Evolutionary conservation across 768 basidiomycete species (phyloP).

Genomic region (Polyporus arcularius): DNA sequence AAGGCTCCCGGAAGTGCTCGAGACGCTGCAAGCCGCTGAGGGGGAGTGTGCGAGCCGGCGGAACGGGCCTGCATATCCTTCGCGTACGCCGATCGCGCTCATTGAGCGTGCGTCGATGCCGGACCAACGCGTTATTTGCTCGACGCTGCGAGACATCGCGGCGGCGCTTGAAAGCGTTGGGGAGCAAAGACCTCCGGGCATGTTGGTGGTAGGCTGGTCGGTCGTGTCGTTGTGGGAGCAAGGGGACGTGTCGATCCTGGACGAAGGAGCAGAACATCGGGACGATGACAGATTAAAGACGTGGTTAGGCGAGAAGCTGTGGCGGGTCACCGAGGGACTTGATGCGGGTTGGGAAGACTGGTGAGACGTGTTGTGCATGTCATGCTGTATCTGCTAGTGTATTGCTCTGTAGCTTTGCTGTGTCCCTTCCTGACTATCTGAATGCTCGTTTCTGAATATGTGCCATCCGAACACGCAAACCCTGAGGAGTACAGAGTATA

Average conservation of each 20-base stretch:
- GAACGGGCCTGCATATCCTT: slow-evolving; percentile 66
- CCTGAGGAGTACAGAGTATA: no score
- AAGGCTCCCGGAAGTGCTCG: slow-evolving; percentile 69
- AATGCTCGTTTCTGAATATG: no score
- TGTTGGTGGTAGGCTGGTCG: slow-evolving; percentile 95
- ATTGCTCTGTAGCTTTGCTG: not conserved
- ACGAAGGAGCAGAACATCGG: slow-evolving; percentile 47
- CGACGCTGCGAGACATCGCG: slow-evolving; percentile 74
- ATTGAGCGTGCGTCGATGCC: slow-evolving; percentile 94
- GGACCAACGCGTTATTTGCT: slow-evolving; percentile 84
- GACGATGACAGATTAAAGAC: slow-evolving; percentile 48
- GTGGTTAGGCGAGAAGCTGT: slow-evolving; percentile 65
- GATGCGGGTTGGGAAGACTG: slow-evolving; percentile 41
- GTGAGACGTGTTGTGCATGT: not conserved
- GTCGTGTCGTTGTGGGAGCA: slow-evolving; percentile 72
- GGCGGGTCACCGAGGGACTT: slow-evolving; percentile 70
- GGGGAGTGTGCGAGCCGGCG: slow-evolving; percentile 27
- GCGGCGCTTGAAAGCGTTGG: slow-evolving; percentile 71
- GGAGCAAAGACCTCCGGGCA: slow-evolving; percentile 92
- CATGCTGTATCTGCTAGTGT: not conserved
- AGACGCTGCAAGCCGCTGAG: slow-evolving; percentile 46
- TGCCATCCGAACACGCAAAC: no score
- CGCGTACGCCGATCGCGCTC: slow-evolving; percentile 82
- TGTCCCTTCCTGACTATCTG: no score
- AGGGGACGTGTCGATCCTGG: slow-evolving; percentile 74